These are phyloP conservation scores for Blastobotrys proliferans DNA, from an alignment of 1,139 yeast genomes.

Conservation along the genomic window DNA sequence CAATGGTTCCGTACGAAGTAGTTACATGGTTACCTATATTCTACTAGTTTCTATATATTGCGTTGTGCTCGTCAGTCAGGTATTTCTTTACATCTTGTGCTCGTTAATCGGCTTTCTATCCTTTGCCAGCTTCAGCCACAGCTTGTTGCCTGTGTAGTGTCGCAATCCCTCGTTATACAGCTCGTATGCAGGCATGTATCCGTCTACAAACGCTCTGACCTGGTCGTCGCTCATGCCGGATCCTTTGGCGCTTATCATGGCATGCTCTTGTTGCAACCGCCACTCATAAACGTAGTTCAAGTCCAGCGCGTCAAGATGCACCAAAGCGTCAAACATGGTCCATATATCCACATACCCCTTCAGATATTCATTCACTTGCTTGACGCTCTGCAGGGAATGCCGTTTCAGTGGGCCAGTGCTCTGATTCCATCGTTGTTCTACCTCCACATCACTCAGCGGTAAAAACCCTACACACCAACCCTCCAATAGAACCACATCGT, in stretches of 20 bases:
- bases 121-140: conserved; percentile 7
- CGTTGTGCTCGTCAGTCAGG: too few species aligned
- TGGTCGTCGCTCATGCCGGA: conserved; percentile 74
- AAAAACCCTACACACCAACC: conserved; percentile 92
- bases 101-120: conserved; percentile 8
- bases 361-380: conserved; percentile 49
- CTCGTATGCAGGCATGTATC: conserved; percentile 84
- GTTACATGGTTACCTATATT: too few species aligned
- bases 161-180: conserved; percentile 54
- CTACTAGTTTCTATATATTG: too few species aligned
- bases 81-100: too few species aligned
- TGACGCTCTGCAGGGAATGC: conserved; percentile 34
- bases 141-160: conserved; percentile 2
- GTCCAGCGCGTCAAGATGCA: conserved; percentile 58
- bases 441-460: conserved; percentile 39
- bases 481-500: conserved; percentile 72
- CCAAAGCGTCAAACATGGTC: conserved; percentile 53
- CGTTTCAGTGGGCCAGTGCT: conserved; percentile 19
- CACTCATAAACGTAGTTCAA: conserved; percentile 66
- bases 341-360: conserved; percentile 52
- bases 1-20: too few species aligned
- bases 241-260: conserved; percentile 51
- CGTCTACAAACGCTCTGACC: conserved; percentile 63
- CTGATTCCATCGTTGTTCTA: conserved; percentile 15
- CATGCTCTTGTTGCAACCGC: conserved; percentile 85